A percentile compares a stretch with the other conserved stretches of the same genome.
Evolutionary conservation across 768 basidiomycete species (phyloP).

Genomic region (Kwoniella sp.): DNA sequence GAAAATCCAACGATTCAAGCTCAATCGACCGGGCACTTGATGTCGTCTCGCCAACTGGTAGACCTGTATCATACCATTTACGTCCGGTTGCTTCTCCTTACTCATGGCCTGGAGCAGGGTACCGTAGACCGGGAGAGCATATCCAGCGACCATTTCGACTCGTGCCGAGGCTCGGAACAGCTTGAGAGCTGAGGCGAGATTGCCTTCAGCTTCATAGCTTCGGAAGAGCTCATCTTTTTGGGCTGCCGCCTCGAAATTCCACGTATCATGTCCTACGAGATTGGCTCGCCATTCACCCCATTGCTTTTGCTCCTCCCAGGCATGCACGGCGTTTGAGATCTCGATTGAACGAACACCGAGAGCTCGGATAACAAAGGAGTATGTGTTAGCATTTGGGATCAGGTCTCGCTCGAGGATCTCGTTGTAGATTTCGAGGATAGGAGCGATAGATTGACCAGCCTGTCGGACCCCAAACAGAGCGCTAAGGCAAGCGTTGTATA

Average conservation of each 20-base stretch:
- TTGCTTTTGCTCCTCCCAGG: conserved; percentile 44
- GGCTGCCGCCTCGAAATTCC: conserved; percentile 7
- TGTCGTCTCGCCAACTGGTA: conserved; percentile 64
- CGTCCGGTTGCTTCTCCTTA: conserved; percentile 59
- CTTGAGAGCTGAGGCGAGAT: conserved; percentile 69
- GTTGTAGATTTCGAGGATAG: conserved; percentile 70
- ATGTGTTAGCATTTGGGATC: conserved; percentile 67
- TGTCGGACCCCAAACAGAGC: conserved; percentile 58
- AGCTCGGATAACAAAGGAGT: conserved; percentile 64
- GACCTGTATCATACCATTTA: conserved; percentile 67
- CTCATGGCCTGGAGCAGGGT: conserved; percentile 68
- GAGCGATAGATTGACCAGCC: conserved; percentile 62
- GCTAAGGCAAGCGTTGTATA: conserved; percentile 68
- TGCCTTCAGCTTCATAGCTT: conserved; percentile 65
- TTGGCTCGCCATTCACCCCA: conserved; percentile 30
- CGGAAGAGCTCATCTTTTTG: conserved; percentile 48
- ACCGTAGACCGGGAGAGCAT: conserved; percentile 58
- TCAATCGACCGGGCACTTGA: conserved; percentile 11
- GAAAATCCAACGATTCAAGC: conserved; percentile 28
- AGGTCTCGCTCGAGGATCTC: conserved; percentile 67
- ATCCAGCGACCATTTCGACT: conserved; percentile 7
- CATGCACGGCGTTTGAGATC: conserved; percentile 57
- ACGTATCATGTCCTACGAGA: conserved; percentile 10
- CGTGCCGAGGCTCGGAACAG: conserved; percentile 66
- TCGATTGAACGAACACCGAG: conserved; percentile 72